Evolutionary conservation across 495 filamentous ascomycete species (phyloP), one percentile per base, ranked within the genome.

Genomic region (Annulohypoxylon moriforme): DNA sequence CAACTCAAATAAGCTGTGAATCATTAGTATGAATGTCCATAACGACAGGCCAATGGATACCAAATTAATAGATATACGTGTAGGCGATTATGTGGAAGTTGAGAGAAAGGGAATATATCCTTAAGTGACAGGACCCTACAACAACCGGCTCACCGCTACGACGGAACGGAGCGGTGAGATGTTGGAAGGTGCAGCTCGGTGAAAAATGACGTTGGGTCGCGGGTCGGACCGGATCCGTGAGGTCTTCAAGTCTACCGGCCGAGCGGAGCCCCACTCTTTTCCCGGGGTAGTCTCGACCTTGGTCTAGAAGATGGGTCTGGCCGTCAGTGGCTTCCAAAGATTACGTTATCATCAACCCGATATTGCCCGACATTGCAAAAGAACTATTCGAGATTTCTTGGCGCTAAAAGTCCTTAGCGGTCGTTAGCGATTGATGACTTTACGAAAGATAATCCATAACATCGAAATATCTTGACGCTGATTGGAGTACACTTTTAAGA

Each of bases 151-250:
- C 33, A 40, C 31, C 25, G 34, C 33, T 3, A 50, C 9, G 22
- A 57, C 63, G 44, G 50, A 38, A 57, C 44, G 64, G 47, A 33
- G 49, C 22, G 38, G 36, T 40, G 27, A 56, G 27, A 68, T 56
- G 24, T 46, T 36, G 33, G 20, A 25, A 36, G 61, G 71, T 31
- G 57, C 57, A 60, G 7, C 24, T 63, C 66, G 66, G 66, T 59
- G 27, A 47, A 16, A 40, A 59, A 46, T 69, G 66, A 69, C 62
- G 71, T 73, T 66, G 33, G 44, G 13, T 38, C 47, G 56, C 71
- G 71, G 71, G 66, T 73, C 71, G 66, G 71, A 67, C 62, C 71
- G 71, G 71, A 69, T 69, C 62, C 61, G 50, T 65, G 20, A 18
- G 20, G 20, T 33, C 7, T 56, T 27, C 13, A 25, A 18, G 33